Conservation (phyloP, 1,284 basidiomycete species). For the Trametes pubescens region DNA sequence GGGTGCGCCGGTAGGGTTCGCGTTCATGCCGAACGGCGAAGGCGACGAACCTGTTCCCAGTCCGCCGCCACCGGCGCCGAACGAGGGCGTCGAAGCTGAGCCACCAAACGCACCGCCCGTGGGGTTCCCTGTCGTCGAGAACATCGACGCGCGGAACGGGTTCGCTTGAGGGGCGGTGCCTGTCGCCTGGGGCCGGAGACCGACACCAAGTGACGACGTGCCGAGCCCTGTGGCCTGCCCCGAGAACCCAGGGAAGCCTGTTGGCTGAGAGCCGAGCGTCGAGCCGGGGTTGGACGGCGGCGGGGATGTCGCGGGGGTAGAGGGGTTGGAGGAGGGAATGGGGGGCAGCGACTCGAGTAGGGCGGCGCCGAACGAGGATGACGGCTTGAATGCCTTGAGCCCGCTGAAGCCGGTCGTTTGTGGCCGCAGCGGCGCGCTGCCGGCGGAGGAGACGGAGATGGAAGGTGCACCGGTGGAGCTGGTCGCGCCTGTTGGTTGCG, state of each 20-base stretch:
- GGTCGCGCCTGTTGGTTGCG: conserved; percentile 58
- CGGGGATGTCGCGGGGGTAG: conserved; percentile 50
- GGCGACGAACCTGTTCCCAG: conserved; percentile 12
- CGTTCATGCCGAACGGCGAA: conserved; percentile 32
- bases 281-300: conserved; percentile 32
- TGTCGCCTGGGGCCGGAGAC: conserved; percentile 78
- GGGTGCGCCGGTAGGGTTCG: conserved; percentile 19
- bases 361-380: conserved; percentile 87
- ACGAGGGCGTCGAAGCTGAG: conserved; percentile 28
- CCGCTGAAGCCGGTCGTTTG: conserved; percentile 86
- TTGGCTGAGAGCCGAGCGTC: conserved; percentile 43
- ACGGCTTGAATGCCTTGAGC: conserved; percentile 91
- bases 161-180: conserved; percentile 67
- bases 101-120: conserved; percentile 27
- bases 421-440: conserved; percentile 58
- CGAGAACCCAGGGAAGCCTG: conserved; percentile 39
- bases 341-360: conserved; percentile 82
- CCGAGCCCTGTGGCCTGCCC: conserved; percentile 27
- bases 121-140: conserved; percentile 35
- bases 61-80: conserved; percentile 21
- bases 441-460: conserved; percentile 36
- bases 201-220: conserved; percentile 57
- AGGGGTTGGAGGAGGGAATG: conserved; percentile 65
- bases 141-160: conserved; percentile 71
- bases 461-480: conserved; percentile 44